These are phyloP conservation scores for Coprinopsis marcescibilis DNA, from an alignment of 768 basidiomycete species.

Conservation along the genomic window DNA sequence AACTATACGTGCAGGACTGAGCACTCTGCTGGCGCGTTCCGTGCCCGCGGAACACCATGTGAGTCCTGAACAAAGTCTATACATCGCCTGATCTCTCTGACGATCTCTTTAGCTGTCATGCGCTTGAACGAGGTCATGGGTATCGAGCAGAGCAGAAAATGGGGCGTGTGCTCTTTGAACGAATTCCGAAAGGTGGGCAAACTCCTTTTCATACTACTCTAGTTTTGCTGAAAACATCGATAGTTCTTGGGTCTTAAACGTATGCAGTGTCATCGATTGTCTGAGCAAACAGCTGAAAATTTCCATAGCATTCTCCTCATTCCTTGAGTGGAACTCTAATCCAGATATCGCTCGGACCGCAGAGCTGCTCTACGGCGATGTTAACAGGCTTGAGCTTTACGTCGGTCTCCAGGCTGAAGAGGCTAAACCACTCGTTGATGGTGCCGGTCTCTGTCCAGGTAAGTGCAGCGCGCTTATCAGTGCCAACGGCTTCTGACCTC, in stretches of 20 bases:
- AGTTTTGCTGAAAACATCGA: neutral
- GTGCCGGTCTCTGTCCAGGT: constrained; percentile 85
- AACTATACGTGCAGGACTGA: constrained; percentile 47
- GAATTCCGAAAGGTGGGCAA: constrained; percentile 59
- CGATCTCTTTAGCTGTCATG: constrained; percentile 43
- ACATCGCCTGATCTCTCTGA: neutral
- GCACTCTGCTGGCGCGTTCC: constrained; percentile 65
- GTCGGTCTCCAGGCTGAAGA: constrained; percentile 78
- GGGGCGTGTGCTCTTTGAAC: constrained; percentile 82
- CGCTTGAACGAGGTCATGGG: constrained; percentile 80
- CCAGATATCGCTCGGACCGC: constrained; percentile 64
- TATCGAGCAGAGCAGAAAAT: constrained; percentile 66
- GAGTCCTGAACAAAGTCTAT: neutral
- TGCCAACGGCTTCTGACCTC: neutral
- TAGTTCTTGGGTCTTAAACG: constrained; percentile 75
- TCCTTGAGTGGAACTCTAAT: constrained; percentile 80
- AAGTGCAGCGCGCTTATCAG: constrained; percentile 10
- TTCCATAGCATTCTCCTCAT: constrained; percentile 52
- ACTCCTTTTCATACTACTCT: too few species aligned
- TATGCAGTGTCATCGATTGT: constrained; percentile 24
- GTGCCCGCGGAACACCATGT: constrained; percentile 71
- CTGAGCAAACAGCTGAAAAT: neutral
- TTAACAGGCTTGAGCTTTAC: constrained; percentile 76
- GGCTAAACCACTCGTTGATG: constrained; percentile 65
- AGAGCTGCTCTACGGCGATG: constrained; percentile 71